Evolutionary conservation across 2,329 filamentous ascomycete species (phyloP), one percentile per base, ranked within the genome.

Genomic region (Malbranchea zuffiana): DNA sequence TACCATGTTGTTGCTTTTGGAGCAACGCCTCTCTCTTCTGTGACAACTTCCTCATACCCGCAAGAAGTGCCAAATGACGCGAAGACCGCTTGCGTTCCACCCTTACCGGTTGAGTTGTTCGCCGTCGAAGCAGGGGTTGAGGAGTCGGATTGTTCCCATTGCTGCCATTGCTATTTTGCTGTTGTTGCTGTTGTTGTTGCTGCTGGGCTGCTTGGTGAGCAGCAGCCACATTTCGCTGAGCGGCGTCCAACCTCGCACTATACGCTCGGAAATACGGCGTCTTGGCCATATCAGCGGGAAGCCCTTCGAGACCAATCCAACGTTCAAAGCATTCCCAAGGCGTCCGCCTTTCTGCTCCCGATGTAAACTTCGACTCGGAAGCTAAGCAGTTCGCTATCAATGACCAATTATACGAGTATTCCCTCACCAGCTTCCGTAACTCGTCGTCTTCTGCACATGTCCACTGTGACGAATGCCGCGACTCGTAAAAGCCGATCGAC

Each of bases 321-420:
- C 90, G 75, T 60, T 98, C 90, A 50, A 98, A 98, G 55, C 90
- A 98, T 62, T 98, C 90, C 90, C 90, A 98, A 0, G 88, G 86
- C 2, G 88, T 96, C 32, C 90, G 75, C 44, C 90, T 74, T 55
- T 96, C 88, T 7, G 85, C 78, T 1, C 84, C 85, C 13, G 87
- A 88, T n/a, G 77, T 72, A 52, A 85, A 92, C 10, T 78, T 57
- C 0, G 85, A 92, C 35, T 75, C 76, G 11, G 80, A 72, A 1
- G 76, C 72, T 36, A 96, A 66, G 42, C 88, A 79, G 48, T 75
- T 82, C 1, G 87, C 83, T 37, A 96, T 94, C 4, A 98, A 68
- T 3, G 86, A 92, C 90, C 90, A 98, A 51, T 98, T 98, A 65
- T 95, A 96, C 0, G 85, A 85, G 53, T 90, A 93, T 45, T 96